These are phyloP conservation scores for Cyanidiococcus yangmingshanensis DNA, from an alignment of 23 red algal genomes.

Conservation along the genomic window DNA sequence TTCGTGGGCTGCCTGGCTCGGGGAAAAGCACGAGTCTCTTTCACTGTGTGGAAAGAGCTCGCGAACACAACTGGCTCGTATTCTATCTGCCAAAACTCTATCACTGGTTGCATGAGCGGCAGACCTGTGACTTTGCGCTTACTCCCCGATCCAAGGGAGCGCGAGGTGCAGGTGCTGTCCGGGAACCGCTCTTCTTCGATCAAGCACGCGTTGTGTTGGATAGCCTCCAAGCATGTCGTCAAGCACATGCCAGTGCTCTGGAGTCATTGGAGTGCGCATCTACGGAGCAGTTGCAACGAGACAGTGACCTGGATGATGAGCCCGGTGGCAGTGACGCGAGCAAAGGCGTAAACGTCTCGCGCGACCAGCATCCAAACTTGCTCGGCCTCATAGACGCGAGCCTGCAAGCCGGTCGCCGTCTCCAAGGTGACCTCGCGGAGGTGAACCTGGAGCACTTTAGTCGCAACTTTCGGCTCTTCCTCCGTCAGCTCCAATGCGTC, in stretches of 20 bases:
- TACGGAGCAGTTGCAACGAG: not conserved
- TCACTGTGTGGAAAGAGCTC: not conserved
- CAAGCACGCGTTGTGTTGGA: not conserved
- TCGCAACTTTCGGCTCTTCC: not conserved
- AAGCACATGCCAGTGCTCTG: not conserved
- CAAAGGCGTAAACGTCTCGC: no score
- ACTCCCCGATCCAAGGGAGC: not conserved
- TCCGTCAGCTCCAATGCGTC: conserved; percentile 9
- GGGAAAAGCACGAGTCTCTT: conserved; percentile 5
- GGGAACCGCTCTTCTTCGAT: not conserved
- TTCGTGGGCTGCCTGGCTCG: not conserved
- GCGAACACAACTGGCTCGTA: not conserved
- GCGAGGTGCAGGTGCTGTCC: not conserved
- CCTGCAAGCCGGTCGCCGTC: not conserved
- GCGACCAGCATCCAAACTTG: not conserved
- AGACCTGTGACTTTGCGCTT: not conserved
- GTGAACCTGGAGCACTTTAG: not conserved
- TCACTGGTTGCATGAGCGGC: not conserved
- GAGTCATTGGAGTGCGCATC: not conserved
- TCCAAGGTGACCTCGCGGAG: not conserved
- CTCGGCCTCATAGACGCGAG: not conserved
- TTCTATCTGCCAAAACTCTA: conserved; percentile 11
- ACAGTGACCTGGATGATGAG: not conserved
- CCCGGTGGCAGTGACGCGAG: not conserved
- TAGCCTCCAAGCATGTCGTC: not conserved